Evolutionary conservation across 2,329 filamentous ascomycete species (phyloP).

Genomic region (Macrophomina phaseolina): DNA sequence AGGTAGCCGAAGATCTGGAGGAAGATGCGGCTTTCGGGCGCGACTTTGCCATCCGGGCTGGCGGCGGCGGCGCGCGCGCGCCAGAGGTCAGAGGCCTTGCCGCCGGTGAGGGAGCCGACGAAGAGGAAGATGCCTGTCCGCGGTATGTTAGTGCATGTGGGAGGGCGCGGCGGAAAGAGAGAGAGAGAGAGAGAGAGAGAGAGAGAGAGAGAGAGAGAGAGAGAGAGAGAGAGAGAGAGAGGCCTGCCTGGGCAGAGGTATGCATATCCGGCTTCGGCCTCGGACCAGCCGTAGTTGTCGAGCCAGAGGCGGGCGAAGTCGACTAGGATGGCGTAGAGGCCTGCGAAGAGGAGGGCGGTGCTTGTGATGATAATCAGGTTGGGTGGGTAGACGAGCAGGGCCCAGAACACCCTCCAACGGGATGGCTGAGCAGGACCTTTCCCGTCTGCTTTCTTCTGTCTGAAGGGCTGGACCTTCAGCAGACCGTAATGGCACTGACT

Average conservation of each 20-base stretch:
- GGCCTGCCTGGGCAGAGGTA: slow-evolving; percentile 40
- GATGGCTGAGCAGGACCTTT: not conserved
- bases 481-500: not conserved
- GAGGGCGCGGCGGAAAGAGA: too few species aligned
- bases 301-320: slow-evolving; percentile 34
- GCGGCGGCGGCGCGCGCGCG: slow-evolving; percentile 37
- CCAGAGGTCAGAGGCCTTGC: slow-evolving; percentile 47
- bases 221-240: too few species aligned
- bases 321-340: slow-evolving; percentile 38
- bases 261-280: slow-evolving; percentile 42
- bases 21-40: slow-evolving; percentile 48
- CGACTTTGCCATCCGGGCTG: slow-evolving; percentile 34
- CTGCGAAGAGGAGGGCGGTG: slow-evolving; percentile 38
- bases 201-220: too few species aligned
- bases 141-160: not conserved
- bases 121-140: slow-evolving; percentile 37
- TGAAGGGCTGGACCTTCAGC: slow-evolving; percentile 18
- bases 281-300: slow-evolving; percentile 43
- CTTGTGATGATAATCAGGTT: slow-evolving; percentile 40
- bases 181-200: too few species aligned
- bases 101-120: slow-evolving; percentile 45
- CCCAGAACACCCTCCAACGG: not conserved
- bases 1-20: slow-evolving; percentile 51
- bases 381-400: slow-evolving; percentile 37
- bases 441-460: not conserved